Evolutionary conservation across 2,329 filamentous ascomycete genomes (phyloP).

Genomic region (Ophiostoma fasciatum): DNA sequence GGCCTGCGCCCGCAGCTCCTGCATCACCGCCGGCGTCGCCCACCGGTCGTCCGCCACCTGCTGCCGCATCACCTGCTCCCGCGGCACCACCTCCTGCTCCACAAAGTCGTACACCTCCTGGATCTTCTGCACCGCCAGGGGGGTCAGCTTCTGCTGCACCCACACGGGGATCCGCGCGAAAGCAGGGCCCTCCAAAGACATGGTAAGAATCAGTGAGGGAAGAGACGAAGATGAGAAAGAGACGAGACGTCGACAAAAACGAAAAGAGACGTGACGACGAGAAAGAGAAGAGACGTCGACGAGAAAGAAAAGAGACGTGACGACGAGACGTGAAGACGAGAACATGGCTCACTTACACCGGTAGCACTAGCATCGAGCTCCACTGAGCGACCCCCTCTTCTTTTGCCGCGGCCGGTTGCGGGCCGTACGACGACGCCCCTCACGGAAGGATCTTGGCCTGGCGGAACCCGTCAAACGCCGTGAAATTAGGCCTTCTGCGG

Average conservation of each 20-base stretch:
- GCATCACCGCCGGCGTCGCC: conserved; percentile 25
- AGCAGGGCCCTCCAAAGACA: conserved; percentile 54
- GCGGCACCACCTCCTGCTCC: conserved; percentile 27
- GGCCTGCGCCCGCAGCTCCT: conserved; percentile 26
- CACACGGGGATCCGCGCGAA: conserved; percentile 65
- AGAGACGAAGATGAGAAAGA: too few relatives aligned
- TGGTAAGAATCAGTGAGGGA: neutral
- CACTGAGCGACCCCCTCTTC: too few relatives aligned
- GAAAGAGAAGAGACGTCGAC: neutral
- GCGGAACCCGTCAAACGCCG: conserved; percentile 19
- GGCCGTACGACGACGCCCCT: neutral
- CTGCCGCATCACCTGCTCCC: conserved; percentile 68
- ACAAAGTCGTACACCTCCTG: conserved; percentile 25
- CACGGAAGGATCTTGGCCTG: conserved; percentile 19
- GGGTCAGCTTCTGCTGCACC: conserved; percentile 27
- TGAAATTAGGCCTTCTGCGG: conserved; percentile 18
- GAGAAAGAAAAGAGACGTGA: neutral
- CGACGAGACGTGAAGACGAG: too few relatives aligned
- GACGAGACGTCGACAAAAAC: too few relatives aligned
- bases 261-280: neutral
- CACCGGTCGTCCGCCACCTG: conserved; percentile 74
- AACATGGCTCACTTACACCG: too few relatives aligned
- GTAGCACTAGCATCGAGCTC: too few relatives aligned
- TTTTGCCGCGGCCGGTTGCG: conserved; percentile 2
- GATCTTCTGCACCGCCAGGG: conserved; percentile 15